phyloP scores from a whole-genome alignment of 306 rosid species.

The Leucaena leucocephala region DNA sequence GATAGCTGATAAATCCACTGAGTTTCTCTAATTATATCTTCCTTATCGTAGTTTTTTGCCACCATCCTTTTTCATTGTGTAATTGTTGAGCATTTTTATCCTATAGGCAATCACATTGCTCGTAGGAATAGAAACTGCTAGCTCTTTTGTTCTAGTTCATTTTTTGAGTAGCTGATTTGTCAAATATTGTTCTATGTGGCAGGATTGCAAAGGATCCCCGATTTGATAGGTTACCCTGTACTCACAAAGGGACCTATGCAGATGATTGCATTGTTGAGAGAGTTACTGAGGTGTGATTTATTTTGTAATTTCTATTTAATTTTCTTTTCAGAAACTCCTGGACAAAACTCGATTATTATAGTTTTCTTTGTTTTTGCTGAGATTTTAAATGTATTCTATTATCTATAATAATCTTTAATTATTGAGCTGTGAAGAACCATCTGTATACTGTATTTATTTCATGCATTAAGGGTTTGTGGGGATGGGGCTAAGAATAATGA shows the following conservation, averaged over 20 bases:
- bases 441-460: not conserved
- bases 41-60: not conserved
- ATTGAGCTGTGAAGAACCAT: not conserved
- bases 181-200: conserved; percentile 26
- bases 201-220: conserved; percentile 97
- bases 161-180: conserved; percentile 14
- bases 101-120: not conserved
- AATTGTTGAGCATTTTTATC: not conserved
- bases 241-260: conserved; percentile 90
- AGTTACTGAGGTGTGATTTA: conserved; percentile 66
- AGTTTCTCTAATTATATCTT: not conserved
- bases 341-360: not conserved
- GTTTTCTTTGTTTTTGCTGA: not conserved
- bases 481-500: no score
- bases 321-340: not conserved
- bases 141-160: not conserved
- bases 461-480: no score
- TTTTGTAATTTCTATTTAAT: conserved; percentile 14
- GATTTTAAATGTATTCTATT: not conserved
- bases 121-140: not conserved
- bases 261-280: conserved; percentile 91
- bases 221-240: conserved; percentile 79
- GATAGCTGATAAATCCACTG: not conserved
- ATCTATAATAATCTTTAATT: not conserved
- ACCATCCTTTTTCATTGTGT: conserved; percentile 5